Percentiles rank a stretch among this genome's conserved stretches.
These are phyloP conservation scores for Ophiostoma novo-ulmi DNA, from an alignment of 2,329 filamentous ascomycete genomes.

Conservation along the genomic window DNA sequence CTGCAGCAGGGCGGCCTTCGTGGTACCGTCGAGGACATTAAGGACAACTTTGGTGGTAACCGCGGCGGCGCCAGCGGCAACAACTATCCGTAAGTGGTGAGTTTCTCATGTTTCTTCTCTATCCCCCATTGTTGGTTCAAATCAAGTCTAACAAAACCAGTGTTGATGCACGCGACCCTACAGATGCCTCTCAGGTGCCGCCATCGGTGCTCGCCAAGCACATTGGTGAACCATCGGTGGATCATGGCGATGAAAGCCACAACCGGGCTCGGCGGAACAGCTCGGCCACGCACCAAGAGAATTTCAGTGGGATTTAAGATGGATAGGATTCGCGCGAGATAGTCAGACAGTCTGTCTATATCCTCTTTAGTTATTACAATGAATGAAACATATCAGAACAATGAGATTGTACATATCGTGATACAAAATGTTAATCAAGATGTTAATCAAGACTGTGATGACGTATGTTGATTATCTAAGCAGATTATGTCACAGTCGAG, in stretches of 20 bases:
- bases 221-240: conserved; percentile 43
- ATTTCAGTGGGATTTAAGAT: conserved; percentile 41
- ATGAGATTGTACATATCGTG: not conserved
- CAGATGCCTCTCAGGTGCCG: conserved; percentile 53
- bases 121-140: not conserved
- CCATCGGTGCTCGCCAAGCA: conserved; percentile 49
- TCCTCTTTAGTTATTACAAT: not conserved
- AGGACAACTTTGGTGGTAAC: conserved; percentile 18
- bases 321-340: not conserved
- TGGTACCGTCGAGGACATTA: conserved; percentile 39
- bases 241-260: conserved; percentile 42
- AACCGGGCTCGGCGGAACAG: conserved; percentile 45
- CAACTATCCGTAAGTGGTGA: conserved; percentile 45
- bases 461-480: not conserved
- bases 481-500: not conserved
- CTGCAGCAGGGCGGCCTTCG: conserved; percentile 27
- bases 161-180: conserved; percentile 40
- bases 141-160: not conserved
- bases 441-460: not conserved
- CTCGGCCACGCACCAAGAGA: conserved; percentile 44
- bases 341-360: not conserved
- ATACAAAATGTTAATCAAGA: not conserved
- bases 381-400: not conserved
- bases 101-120: conserved; percentile 15
- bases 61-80: conserved; percentile 51